phyloP scores from a whole-genome alignment of 371 early-diverging fungal genomes.

The Paraphysoderma sedebokerense region DNA sequence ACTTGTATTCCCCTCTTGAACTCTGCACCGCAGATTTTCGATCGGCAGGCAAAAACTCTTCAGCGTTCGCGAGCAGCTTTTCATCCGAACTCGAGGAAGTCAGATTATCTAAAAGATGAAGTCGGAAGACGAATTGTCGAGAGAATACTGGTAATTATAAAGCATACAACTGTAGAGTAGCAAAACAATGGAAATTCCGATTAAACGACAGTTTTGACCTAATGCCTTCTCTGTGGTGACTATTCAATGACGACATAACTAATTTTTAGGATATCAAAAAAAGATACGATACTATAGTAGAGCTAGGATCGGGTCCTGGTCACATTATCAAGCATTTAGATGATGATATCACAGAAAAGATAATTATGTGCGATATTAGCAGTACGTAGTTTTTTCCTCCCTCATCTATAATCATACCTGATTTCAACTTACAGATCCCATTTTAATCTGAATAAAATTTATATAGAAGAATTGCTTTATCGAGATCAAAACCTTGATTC shows the following conservation, averaged over 20 bases:
- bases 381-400: constrained; percentile 13
- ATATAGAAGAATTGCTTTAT: constrained; percentile 41
- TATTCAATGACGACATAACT: no score
- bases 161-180: no score
- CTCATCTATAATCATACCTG: not conserved
- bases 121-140: constrained; percentile 76
- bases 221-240: no score
- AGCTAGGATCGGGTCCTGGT: constrained; percentile 78
- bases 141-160: constrained; percentile 46
- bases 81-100: constrained; percentile 42
- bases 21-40: constrained; percentile 29
- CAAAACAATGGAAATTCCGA: no score
- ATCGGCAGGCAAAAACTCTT: constrained; percentile 45
- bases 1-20: not conserved
- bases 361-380: constrained; percentile 79
- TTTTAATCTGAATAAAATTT: constrained; percentile 2
- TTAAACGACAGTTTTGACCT: no score
- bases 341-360: constrained; percentile 53
- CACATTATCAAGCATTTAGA: constrained; percentile 66
- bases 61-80: constrained; percentile 68
- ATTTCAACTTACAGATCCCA: not conserved
- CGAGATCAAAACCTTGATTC: constrained; percentile 38
- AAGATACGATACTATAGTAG: constrained; percentile 62
- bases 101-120: constrained; percentile 84
- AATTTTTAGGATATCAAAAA: constrained; percentile 61